phyloP scores from a whole-genome alignment of 2,329 filamentous ascomycete genomes.

The Fusarium multiceps region DNA sequence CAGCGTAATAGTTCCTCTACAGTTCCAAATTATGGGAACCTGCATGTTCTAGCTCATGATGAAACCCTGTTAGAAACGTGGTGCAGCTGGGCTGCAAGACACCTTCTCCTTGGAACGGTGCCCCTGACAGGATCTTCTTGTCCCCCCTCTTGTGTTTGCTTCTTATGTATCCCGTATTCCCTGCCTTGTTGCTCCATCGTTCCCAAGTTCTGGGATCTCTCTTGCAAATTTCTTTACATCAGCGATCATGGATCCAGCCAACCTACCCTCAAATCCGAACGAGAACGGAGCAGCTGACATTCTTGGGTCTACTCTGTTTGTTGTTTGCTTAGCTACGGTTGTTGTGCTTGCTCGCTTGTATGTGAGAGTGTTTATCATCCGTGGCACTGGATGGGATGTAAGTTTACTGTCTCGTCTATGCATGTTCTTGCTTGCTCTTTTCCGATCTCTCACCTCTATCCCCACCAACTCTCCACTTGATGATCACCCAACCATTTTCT shows the following conservation, averaged over 20 bases:
- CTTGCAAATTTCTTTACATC: slow-evolving; percentile 1
- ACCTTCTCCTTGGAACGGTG: background rate
- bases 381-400: slow-evolving; percentile 60
- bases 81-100: background rate
- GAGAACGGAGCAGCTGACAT: slow-evolving; percentile 54
- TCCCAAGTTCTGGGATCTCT: slow-evolving; percentile 17
- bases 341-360: slow-evolving; percentile 57
- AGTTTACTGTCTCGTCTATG: slow-evolving; percentile 12
- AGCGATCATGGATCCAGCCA: slow-evolving; percentile 34
- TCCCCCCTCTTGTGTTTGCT: slow-evolving; percentile 11
- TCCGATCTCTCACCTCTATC: background rate
- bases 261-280: slow-evolving; percentile 47
- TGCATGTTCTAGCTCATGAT: slow-evolving; percentile 11
- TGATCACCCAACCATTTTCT: background rate
- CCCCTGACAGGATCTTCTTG: background rate
- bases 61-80: slow-evolving; percentile 18
- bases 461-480: too few relatives aligned
- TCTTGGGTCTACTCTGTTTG: slow-evolving; percentile 54
- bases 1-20: background rate
- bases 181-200: background rate
- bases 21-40: background rate
- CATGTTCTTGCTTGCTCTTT: background rate
- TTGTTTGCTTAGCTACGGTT: slow-evolving; percentile 53
- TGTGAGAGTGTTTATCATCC: slow-evolving; percentile 59
- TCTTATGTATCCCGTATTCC: slow-evolving; percentile 19